Percentiles rank a stretch among this genome's conserved stretches.
phyloP scores from a whole-genome alignment of 768 basidiomycete genomes.

The Mrakia frigida region DNA sequence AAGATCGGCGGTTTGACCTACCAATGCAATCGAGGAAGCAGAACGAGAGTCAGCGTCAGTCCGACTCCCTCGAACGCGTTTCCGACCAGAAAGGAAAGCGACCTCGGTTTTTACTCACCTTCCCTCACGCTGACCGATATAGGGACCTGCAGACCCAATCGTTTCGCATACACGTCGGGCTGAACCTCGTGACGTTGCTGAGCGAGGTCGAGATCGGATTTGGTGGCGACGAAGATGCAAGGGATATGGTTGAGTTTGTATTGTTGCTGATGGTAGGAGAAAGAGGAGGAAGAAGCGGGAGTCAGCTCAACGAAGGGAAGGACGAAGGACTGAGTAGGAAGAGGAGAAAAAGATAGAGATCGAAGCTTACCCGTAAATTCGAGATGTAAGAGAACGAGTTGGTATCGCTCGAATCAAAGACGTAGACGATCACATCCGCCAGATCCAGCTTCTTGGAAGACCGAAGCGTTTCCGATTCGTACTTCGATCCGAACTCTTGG shows the following conservation, averaged over 20 bases:
- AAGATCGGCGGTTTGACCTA: constrained; percentile 33
- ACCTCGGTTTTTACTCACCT: constrained; percentile 76
- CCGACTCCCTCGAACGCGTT: too few species aligned
- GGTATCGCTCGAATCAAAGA: constrained; percentile 95
- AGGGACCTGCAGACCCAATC: constrained; percentile 83
- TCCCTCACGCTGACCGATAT: constrained; percentile 88
- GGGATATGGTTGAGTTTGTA: constrained; percentile 92
- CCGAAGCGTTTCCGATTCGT: constrained; percentile 83
- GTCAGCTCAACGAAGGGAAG: background rate
- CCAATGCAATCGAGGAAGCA: background rate
- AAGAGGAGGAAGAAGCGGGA: background rate
- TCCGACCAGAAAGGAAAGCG: constrained; percentile 1
- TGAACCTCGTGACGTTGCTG: constrained; percentile 98
- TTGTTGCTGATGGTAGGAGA: constrained; percentile 65
- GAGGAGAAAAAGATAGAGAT: too few species aligned
- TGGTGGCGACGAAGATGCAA: constrained; percentile 95
- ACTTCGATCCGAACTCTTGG: constrained; percentile 95
- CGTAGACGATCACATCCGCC: constrained; percentile 90
- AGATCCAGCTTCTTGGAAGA: constrained; percentile 85
- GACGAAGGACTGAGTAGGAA: constrained; percentile 28
- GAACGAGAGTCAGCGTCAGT: background rate
- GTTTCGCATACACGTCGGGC: constrained; percentile 91
- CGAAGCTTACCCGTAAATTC: constrained; percentile 78
- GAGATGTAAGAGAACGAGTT: constrained; percentile 99
- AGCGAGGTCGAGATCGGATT: constrained; percentile 94